phyloP scores from a whole-genome alignment of 768 basidiomycete genomes.

The Podaxis sp. region DNA sequence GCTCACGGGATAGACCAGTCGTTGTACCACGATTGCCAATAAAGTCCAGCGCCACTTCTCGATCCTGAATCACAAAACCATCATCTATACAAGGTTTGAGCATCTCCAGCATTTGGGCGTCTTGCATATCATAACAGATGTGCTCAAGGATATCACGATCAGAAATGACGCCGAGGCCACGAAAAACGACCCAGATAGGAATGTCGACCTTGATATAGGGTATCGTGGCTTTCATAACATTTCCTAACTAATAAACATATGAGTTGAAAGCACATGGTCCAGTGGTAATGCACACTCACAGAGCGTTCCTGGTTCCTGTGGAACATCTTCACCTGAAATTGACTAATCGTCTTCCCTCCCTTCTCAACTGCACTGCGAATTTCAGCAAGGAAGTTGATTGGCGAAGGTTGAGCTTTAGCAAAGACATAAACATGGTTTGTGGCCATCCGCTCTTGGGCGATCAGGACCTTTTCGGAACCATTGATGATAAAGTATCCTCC shows the following conservation, averaged over 20 bases:
- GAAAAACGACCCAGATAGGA: slow-evolving; percentile 98
- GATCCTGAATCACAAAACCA: slow-evolving; percentile 96
- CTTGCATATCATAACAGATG: slow-evolving; percentile 97
- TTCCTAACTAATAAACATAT: slow-evolving; percentile 58
- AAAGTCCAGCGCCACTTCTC: slow-evolving; percentile 95
- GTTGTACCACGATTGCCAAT: slow-evolving; percentile 98
- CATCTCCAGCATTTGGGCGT: slow-evolving; percentile 96
- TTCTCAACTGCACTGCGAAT: slow-evolving; percentile 97
- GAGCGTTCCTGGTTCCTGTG: slow-evolving; percentile 86
- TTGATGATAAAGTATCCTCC: slow-evolving; percentile 99
- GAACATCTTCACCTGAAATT: slow-evolving; percentile 98
- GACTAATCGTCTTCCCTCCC: slow-evolving; percentile 96
- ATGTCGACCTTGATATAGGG: slow-evolving; percentile 99
- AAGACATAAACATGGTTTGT: slow-evolving; percentile 99
- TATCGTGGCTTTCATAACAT: slow-evolving; percentile 94
- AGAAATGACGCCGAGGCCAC: slow-evolving; percentile 94
- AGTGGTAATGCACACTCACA: slow-evolving; percentile 43
- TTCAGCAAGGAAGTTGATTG: slow-evolving; percentile 93
- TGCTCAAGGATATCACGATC: slow-evolving; percentile 98
- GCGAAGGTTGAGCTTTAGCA: slow-evolving; percentile 95
- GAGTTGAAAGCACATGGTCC: slow-evolving; percentile 1
- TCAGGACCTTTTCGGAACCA: slow-evolving; percentile 99
- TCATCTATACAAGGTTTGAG: slow-evolving; percentile 98
- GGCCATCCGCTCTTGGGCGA: slow-evolving; percentile 99
- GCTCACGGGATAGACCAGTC: slow-evolving; percentile 86